phyloP scores from a whole-genome alignment of 2,329 filamentous ascomycete species.

The Colletotrichum trifolii region DNA sequence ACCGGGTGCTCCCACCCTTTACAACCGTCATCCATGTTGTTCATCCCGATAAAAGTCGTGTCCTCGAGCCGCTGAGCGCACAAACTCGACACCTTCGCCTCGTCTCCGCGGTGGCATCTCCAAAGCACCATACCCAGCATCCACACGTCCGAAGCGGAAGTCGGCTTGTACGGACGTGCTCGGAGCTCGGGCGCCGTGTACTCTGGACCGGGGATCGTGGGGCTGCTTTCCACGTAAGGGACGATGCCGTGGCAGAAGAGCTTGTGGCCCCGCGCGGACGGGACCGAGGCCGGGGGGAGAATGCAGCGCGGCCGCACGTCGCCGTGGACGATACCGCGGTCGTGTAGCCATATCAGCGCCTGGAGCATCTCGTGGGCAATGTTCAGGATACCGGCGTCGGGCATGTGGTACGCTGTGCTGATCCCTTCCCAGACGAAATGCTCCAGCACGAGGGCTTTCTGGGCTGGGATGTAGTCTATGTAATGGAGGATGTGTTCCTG shows the following conservation, averaged over 20 bases:
- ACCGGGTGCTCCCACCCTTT: not conserved
- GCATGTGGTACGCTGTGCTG: not conserved
- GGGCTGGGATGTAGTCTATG: conserved; percentile 1
- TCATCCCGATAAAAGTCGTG: not conserved
- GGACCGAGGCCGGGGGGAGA: not conserved
- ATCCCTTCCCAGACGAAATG: not conserved
- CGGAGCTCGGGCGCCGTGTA: conserved; percentile 23
- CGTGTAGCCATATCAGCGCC: conserved; percentile 23
- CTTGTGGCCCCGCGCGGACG: conserved; percentile 2
- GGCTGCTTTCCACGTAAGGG: conserved; percentile 1
- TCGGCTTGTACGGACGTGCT: not conserved
- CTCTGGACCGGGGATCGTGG: not conserved
- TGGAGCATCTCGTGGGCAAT: conserved; percentile 19
- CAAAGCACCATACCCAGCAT: conserved; percentile 21
- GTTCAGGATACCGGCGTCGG: conserved; percentile 10
- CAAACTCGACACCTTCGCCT: not conserved
- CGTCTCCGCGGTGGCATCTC: conserved; percentile 5
- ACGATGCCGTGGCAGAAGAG: conserved; percentile 31
- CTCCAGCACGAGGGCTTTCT: conserved; percentile 10
- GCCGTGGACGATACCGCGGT: conserved; percentile 19
- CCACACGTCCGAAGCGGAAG: conserved; percentile 15
- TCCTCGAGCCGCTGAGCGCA: not conserved
- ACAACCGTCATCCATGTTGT: not conserved
- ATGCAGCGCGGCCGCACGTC: conserved; percentile 14
- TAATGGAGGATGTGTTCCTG: conserved; percentile 18